Evolutionary conservation across 2,329 filamentous ascomycete species (phyloP), one percentile per base, ranked within the genome.

Genomic region (Aureobasidium sp.): DNA sequence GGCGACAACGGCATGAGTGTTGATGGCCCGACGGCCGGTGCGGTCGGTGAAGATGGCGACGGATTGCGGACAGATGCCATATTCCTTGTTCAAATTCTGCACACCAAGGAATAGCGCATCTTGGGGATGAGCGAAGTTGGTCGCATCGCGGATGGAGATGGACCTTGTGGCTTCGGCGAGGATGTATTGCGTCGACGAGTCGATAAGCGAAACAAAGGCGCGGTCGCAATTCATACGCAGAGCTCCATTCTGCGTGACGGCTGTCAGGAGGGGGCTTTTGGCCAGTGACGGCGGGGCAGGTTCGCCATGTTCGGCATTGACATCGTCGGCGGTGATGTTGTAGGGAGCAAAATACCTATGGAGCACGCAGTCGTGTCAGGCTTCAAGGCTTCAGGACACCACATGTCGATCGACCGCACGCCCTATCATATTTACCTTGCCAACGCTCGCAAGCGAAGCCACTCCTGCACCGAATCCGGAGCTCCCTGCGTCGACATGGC

Each of bases 101-200:
- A 71, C 69, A 24, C 65, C 76, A 44, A 69, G 75, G 71, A 74
- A 66, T 50, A 70, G 48, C 63, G 70, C 50, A 71, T 72, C 59
- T 65, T 70, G 44, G 61, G 69, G 29, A 15, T 36, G 52, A 29
- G 48, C 50, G 27, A 61, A 61, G 3, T 20, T 37, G 6, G 63
- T 29, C 68, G 64, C 39, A 37, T 41, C 36, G 2, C 61, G 50
- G 7, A 75, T 66, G 1, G 70, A 68, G 4, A 69, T 62, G 29
- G 67, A 61, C 20, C 71, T 67, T 1, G 74, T 75, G 7, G 74
- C 73, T 64, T 77, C 75, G 27, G 73, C 73, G 7, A 77, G 67
- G 36, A 76, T 69, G 53, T 75, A 72, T 59, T 75, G 72, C 24
- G 67, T 65, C 9, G 67, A 60, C 2, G 66, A 67, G 61, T 76